These are phyloP conservation scores for Aspergillus sp. DNA, from an alignment of 2,329 filamentous ascomycete species.

Conservation along the genomic window DNA sequence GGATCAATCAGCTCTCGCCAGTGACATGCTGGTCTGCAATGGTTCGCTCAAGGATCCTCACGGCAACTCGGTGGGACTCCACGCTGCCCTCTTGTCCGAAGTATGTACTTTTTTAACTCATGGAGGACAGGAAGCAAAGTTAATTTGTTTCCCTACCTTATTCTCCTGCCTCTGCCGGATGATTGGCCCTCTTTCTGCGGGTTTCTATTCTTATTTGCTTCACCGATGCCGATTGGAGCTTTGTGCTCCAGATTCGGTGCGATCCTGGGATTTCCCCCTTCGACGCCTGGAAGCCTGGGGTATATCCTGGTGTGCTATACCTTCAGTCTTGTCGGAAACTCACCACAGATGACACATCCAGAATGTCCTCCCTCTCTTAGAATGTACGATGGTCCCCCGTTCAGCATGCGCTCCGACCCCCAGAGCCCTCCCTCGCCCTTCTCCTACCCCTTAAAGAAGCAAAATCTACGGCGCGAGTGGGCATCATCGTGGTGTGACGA, in stretches of 20 bases:
- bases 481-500: conserved; percentile 6
- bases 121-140: conserved; percentile 5
- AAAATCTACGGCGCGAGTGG: background rate
- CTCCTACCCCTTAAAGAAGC: no score
- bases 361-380: background rate
- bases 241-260: background rate
- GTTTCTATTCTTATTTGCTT: conserved; percentile 7
- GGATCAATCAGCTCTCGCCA: background rate
- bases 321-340: background rate
- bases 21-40: background rate
- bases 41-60: conserved; percentile 6
- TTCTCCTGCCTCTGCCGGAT: background rate
- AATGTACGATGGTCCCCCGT: background rate
- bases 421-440: no score
- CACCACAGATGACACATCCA: background rate
- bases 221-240: conserved; percentile 3
- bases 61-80: background rate
- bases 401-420: no score
- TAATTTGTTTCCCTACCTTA: conserved; percentile 1
- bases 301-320: no score
- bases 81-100: background rate
- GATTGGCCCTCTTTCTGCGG: conserved; percentile 4
- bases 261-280: no score
- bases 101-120: background rate
- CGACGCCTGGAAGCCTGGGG: no score